Conservation (phyloP, 345 rosid genomes). For the Citrus reticulata region DNA sequence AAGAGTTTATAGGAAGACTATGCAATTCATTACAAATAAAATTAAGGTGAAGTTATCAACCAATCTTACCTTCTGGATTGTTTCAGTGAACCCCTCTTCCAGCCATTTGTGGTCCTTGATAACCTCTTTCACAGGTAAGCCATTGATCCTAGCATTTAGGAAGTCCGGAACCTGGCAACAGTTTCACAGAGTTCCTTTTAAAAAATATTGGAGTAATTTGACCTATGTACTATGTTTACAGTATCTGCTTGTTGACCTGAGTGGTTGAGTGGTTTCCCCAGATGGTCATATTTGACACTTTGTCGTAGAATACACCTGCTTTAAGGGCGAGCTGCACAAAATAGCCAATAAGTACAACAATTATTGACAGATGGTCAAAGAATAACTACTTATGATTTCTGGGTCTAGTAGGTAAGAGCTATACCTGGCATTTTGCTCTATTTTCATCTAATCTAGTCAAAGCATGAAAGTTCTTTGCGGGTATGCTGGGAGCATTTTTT, state of each 20-base stretch:
- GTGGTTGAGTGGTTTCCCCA: constrained; percentile 99
- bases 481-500: constrained; percentile 95
- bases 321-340: constrained; percentile 81
- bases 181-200: background rate
- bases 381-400: background rate
- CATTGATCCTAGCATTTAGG: constrained; percentile 81
- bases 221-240: background rate
- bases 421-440: constrained; percentile 97
- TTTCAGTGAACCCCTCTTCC: constrained; percentile 93
- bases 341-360: background rate
- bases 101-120: constrained; percentile 91
- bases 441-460: constrained; percentile 94
- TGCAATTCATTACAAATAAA: background rate
- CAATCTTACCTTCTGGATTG: constrained; percentile 69
- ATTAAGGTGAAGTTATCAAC: background rate
- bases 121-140: constrained; percentile 84
- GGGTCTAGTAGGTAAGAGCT: background rate
- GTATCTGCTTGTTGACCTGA: constrained; percentile 52
- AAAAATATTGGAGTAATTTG: background rate
- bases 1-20: background rate
- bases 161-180: constrained; percentile 90
- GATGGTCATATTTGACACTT: constrained; percentile 91
- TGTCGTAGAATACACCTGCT: constrained; percentile 94
- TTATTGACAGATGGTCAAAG: background rate
- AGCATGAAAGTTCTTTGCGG: constrained; percentile 95